Evolutionary conservation across 2,329 filamentous ascomycete genomes (phyloP).

Genomic region (Thielaviopsis ethacetica): DNA sequence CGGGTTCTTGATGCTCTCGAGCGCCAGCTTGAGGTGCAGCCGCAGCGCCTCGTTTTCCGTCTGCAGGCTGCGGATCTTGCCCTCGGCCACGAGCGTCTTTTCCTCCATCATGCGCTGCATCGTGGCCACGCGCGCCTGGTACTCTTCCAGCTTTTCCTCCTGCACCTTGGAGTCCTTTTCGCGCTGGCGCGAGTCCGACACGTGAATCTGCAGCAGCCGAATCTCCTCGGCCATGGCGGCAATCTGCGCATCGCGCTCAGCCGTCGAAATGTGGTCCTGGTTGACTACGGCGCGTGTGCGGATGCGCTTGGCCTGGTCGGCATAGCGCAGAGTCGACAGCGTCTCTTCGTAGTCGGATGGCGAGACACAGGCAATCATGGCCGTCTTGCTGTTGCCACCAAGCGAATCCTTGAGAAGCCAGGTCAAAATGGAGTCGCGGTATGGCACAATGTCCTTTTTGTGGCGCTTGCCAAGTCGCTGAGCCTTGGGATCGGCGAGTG

Average conservation of each 20-base stretch:
- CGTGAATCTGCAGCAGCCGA: constrained; percentile 61
- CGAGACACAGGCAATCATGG: constrained; percentile 96
- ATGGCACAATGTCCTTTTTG: constrained; percentile 55
- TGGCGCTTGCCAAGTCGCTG: constrained; percentile 32
- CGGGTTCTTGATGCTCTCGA: constrained; percentile 78
- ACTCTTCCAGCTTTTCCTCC: constrained; percentile 80
- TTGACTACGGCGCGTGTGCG: constrained; percentile 89
- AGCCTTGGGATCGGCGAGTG: constrained; percentile 50
- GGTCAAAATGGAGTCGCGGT: constrained; percentile 70
- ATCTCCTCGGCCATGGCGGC: constrained; percentile 92
- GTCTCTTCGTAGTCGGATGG: constrained; percentile 96
- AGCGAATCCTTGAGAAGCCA: constrained; percentile 92
- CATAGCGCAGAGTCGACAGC: constrained; percentile 85
- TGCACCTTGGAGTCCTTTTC: constrained; percentile 65
- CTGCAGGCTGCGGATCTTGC: constrained; percentile 79
- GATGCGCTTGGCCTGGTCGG: constrained; percentile 94
- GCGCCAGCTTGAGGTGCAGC: constrained; percentile 71
- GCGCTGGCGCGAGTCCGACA: constrained; percentile 45
- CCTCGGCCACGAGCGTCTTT: constrained; percentile 72
- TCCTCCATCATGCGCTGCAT: constrained; percentile 98
- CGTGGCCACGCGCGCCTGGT: constrained; percentile 73
- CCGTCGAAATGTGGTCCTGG: constrained; percentile 82
- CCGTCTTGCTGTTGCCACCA: constrained; percentile 93
- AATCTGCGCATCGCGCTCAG: constrained; percentile 89
- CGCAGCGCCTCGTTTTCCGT: constrained; percentile 82